Percentiles rank a stretch among this genome's conserved stretches.
phyloP scores from a whole-genome alignment of 2,329 filamentous ascomycete species.

The Thelonectria olida region DNA sequence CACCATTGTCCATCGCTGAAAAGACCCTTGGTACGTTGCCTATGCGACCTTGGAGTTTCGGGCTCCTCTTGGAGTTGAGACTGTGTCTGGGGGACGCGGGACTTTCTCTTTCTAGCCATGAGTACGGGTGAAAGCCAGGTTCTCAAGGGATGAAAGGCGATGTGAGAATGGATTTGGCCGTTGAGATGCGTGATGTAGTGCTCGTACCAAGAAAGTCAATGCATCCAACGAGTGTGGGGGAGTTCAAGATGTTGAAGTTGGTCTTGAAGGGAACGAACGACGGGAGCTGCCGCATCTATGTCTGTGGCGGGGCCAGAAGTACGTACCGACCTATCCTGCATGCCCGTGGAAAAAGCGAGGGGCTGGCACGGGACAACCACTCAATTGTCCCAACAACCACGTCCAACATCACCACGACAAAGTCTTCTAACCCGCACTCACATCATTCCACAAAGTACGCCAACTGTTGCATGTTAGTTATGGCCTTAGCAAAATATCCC shows the following conservation, averaged over 20 bases:
- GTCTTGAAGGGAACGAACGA: neutral
- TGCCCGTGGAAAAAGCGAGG: neutral
- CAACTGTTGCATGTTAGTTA: too few relatives aligned
- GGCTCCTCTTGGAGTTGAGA: constrained; percentile 9
- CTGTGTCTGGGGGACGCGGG: neutral
- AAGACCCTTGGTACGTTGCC: constrained; percentile 45
- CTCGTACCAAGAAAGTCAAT: too few relatives aligned
- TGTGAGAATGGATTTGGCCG: too few relatives aligned
- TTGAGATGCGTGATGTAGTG: too few relatives aligned
- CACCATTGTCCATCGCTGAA: constrained; percentile 48
- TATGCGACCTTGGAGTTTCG: constrained; percentile 38
- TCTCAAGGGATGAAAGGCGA: too few relatives aligned
- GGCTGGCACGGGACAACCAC: neutral
- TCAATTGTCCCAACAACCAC: neutral
- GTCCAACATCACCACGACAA: too few relatives aligned
- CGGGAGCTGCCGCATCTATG: neutral
- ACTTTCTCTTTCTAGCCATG: neutral
- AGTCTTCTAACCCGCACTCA: too few relatives aligned
- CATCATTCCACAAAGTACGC: too few relatives aligned
- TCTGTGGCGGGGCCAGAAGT: neutral
- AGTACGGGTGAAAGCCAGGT: neutral
- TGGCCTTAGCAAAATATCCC: too few relatives aligned
- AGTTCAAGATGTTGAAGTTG: neutral
- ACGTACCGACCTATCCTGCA: neutral
- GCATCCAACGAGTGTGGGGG: neutral